Evolutionary conservation across 2,329 filamentous ascomycete genomes (phyloP), one percentile per base, ranked within the genome.

Genomic region (Venturia pyrina): DNA sequence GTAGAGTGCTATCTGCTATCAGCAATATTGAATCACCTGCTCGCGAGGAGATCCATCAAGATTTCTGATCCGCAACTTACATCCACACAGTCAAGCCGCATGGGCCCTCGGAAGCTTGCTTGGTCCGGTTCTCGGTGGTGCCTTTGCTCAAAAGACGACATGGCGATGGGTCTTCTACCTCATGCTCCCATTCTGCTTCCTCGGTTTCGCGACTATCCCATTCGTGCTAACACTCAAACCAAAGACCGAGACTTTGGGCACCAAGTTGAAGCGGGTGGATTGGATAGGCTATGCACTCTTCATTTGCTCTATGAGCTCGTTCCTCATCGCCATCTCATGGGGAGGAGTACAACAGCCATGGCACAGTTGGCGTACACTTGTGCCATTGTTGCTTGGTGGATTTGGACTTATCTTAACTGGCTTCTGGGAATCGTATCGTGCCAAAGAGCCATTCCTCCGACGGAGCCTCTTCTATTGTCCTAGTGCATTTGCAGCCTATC

Each of bases 241-340:
- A 17, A 40, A 53, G 28, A 60, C 32, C 13, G 63, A 65, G 28
- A 48, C 43, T 1, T 17, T 64, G 19, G 6, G 37, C 24, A 28
- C 24, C 21, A 74, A 73, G 66, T 65, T 75, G 1, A 70, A 67
- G 61, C 66, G 64, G 21, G 72, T 78, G 41, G 79, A 81, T 67
- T 81, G 78, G 78, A 64, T 77, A 0, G 80, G 80, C 37, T 40
- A 40, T 1, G 75, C 15, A 43, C 53, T 82, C 57, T 78, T 77
- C 50, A 69, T 79, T 10, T 68, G 75, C 10, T 73, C 75, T 1
- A 69, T 75, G 21, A 76, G 74, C 0, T 72, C 69, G 63, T 73
- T 80, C 34, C 74, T 81, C 1, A 70, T 80, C 28, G 78, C 76
- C 0, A 68, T 81, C 6, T 77, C 76, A 7, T 80, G 77, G 74